Percentiles rank a stretch among this genome's conserved stretches.
phyloP scores from a whole-genome alignment of 2,329 filamentous ascomycete genomes.

The Venturia pyrina region DNA sequence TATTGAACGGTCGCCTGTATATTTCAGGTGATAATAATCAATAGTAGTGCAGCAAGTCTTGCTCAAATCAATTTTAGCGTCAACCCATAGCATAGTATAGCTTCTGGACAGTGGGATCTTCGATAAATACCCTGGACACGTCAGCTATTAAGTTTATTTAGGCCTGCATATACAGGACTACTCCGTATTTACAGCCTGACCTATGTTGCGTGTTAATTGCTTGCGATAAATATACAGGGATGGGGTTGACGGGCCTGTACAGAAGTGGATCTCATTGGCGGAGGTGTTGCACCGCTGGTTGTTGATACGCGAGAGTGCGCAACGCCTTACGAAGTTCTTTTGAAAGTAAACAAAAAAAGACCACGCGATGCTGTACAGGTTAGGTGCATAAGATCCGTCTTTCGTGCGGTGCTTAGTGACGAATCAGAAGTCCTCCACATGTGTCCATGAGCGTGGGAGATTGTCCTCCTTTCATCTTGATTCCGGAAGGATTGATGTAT shows the following conservation, averaged over 20 bases:
- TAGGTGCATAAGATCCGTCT: not conserved
- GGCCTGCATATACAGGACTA: not conserved
- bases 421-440: not conserved
- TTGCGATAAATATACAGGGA: slow-evolving; percentile 2
- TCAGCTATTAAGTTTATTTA: not conserved
- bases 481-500: not conserved
- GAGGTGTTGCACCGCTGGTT: not conserved
- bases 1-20: too few species aligned
- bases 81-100: too few species aligned
- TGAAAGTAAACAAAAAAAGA: not conserved
- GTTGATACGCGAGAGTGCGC: not conserved
- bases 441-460: not conserved
- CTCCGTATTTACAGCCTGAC: slow-evolving; percentile 5
- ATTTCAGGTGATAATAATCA: not conserved
- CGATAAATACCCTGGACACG: not conserved
- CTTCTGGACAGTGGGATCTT: slow-evolving; percentile 2
- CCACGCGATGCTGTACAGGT: not conserved
- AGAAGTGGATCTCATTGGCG: not conserved
- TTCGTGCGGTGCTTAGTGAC: not conserved
- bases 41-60: not conserved
- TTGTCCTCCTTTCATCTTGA: slow-evolving; percentile 5
- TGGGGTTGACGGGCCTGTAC: not conserved
- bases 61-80: slow-evolving; percentile 1
- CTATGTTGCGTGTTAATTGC: not conserved
- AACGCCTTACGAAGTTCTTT: not conserved